Percentiles rank a stretch among this genome's conserved stretches.
Evolutionary conservation across 768 basidiomycete species (phyloP).

Genomic region (Neoboletus brunneissimus): DNA sequence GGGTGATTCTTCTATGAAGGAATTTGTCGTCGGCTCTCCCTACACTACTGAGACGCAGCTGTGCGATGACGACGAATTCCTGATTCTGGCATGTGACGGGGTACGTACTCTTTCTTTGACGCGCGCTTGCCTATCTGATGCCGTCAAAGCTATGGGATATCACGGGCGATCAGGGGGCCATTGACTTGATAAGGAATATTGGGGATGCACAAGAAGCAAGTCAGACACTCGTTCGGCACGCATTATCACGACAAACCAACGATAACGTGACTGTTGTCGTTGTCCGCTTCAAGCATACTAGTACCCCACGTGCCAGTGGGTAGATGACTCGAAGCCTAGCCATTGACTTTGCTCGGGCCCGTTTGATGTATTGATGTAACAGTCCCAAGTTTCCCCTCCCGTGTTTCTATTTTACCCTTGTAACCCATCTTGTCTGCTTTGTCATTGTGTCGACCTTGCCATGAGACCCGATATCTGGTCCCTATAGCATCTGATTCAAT

Average conservation of each 20-base stretch:
- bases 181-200: constrained; percentile 74
- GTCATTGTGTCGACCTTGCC: neutral
- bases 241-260: constrained; percentile 82
- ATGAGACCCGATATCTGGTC: neutral
- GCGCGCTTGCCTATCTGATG: constrained; percentile 4
- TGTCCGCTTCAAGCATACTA: constrained; percentile 65
- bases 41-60: constrained; percentile 98
- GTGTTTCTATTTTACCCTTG: constrained; percentile 1
- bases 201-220: constrained; percentile 83
- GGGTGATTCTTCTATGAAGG: constrained; percentile 98
- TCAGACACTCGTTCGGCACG: constrained; percentile 74
- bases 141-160: constrained; percentile 89
- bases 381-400: neutral
- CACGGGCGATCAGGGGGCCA: constrained; percentile 83
- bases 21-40: constrained; percentile 96
- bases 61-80: constrained; percentile 87
- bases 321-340: constrained; percentile 1
- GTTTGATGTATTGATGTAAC: constrained; percentile 7
- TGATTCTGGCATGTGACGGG: constrained; percentile 96
- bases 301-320: constrained; percentile 10
- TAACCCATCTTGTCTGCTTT: constrained; percentile 6
- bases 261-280: constrained; percentile 95
- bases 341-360: neutral
- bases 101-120: constrained; percentile 47
- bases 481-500: neutral